Conservation (phyloP, 78 protist genomes). For the Dictyostelium intermedium region DNA sequence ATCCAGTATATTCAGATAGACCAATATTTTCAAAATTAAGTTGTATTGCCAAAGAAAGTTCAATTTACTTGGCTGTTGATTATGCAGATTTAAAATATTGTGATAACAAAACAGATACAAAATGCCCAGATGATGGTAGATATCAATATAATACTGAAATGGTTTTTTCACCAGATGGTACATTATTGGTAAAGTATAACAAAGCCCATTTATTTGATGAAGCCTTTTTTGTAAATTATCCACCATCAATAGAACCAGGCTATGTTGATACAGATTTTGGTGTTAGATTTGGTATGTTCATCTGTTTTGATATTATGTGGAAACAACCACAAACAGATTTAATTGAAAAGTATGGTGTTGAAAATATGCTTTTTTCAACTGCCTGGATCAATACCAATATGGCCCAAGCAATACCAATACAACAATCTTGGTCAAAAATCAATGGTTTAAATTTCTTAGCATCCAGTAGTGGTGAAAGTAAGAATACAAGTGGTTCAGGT, state of each 20-base stretch:
- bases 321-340: conserved; percentile 13
- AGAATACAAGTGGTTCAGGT: neutral
- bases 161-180: conserved; percentile 10
- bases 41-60: neutral
- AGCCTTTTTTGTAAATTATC: neutral
- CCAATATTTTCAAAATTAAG: conserved; percentile 10
- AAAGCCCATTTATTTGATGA: conserved; percentile 24
- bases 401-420: neutral
- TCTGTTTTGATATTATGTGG: conserved; percentile 51
- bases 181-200: conserved; percentile 26
- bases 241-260: neutral
- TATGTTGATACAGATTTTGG: conserved; percentile 3
- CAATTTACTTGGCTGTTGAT: neutral
- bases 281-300: conserved; percentile 68
- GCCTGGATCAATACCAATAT: conserved; percentile 48
- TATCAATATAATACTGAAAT: conserved; percentile 47
- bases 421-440: neutral
- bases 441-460: conserved; percentile 15
- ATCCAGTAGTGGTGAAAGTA: neutral
- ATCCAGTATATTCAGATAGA: neutral
- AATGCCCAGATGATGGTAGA: conserved; percentile 35
- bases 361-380: conserved; percentile 39
- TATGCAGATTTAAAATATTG: conserved; percentile 32
- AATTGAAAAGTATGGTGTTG: neutral
- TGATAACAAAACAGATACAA: neutral